These are phyloP conservation scores for Spergularia marina DNA, from an alignment of 148 eudicot species.

Conservation along the genomic window DNA sequence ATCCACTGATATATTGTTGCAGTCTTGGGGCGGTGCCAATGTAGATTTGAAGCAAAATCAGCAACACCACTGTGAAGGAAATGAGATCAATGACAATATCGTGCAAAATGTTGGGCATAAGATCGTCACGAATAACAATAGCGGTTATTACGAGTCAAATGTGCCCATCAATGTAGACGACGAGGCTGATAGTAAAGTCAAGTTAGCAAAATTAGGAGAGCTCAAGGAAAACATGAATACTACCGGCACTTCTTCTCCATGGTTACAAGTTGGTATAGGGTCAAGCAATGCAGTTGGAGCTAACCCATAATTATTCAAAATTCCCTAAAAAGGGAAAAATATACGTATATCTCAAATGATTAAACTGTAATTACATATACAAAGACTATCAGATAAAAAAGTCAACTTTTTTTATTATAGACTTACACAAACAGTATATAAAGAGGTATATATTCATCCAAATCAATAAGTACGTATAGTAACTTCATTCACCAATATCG, in stretches of 20 bases:
- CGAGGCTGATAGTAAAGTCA: slow-evolving; percentile 73
- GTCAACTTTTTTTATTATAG: not conserved
- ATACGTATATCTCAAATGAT: slow-evolving; percentile 6
- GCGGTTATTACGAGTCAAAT: slow-evolving; percentile 4
- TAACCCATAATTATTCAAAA: slow-evolving; percentile 24
- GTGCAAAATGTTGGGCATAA: slow-evolving; percentile 16
- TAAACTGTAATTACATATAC: slow-evolving; percentile 18
- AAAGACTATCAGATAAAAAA: not conserved
- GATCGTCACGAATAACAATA: slow-evolving; percentile 18
- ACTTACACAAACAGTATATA: not conserved
- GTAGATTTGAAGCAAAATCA: slow-evolving; percentile 18
- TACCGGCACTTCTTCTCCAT: slow-evolving; percentile 45
- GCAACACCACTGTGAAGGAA: not conserved
- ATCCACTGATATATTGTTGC: slow-evolving; percentile 54
- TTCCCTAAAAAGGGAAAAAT: not conserved
- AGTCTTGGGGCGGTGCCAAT: slow-evolving; percentile 40
- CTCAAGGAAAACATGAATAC: slow-evolving; percentile 50
- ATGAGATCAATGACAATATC: not conserved
- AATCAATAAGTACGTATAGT: slow-evolving; percentile 3
- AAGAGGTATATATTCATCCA: slow-evolving; percentile 2
- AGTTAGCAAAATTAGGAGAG: slow-evolving; percentile 61
- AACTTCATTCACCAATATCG: not conserved
- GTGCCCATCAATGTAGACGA: slow-evolving; percentile 42
- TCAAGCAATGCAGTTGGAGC: slow-evolving; percentile 44
- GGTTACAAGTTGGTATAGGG: slow-evolving; percentile 82